These are phyloP conservation scores for Phanerodontia chrysosporium DNA, from an alignment of 768 basidiomycete species.

Conservation along the genomic window DNA sequence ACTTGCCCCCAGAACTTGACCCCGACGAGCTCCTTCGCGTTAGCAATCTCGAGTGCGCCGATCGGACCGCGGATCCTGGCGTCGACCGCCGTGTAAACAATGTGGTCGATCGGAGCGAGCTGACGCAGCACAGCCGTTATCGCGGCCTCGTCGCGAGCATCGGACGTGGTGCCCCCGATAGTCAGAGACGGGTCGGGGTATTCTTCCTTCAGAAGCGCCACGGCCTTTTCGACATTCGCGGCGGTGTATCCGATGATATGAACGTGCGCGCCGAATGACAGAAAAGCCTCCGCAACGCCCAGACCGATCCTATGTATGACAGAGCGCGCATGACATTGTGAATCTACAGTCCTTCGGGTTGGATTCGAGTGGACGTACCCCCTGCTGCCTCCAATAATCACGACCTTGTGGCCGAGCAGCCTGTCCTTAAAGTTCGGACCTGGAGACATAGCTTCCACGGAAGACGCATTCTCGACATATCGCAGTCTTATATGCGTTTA, in stretches of 20 bases:
- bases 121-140: not conserved
- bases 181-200: not conserved
- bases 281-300: not conserved
- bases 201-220: not conserved
- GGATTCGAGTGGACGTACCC: no score
- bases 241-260: not conserved
- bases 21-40: not conserved
- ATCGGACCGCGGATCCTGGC: not conserved
- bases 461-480: not conserved
- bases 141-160: not conserved
- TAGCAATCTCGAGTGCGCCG: not conserved
- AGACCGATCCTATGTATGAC: not conserved
- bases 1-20: slow-evolving; percentile 3
- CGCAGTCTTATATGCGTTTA: not conserved
- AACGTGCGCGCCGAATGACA: not conserved
- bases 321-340: no score
- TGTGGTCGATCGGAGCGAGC: not conserved
- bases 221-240: not conserved
- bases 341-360: no score
- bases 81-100: not conserved
- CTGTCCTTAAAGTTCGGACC: not conserved
- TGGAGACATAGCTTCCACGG: not conserved
- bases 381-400: not conserved
- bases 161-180: not conserved
- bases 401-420: not conserved